phyloP scores from a whole-genome alignment of 352 stramenopile genomes.

The Aphanomyces invadans region DNA sequence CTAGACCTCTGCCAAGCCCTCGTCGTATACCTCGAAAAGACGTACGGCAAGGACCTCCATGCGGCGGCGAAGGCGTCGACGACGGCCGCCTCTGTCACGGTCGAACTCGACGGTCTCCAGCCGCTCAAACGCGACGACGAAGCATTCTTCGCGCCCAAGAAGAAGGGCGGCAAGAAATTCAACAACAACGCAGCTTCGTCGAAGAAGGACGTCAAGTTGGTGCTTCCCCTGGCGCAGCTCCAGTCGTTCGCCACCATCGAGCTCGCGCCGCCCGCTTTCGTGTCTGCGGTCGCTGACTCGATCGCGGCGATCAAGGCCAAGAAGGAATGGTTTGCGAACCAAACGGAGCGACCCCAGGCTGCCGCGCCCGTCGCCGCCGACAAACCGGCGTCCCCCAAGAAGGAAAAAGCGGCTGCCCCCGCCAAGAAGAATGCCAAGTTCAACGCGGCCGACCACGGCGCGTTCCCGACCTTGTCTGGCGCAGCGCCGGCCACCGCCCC shows the following conservation, averaged over 20 bases:
- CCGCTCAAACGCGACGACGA: slow-evolving; percentile 77
- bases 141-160: slow-evolving; percentile 61
- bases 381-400: slow-evolving; percentile 43
- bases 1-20: slow-evolving; percentile 94
- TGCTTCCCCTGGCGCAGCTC: slow-evolving; percentile 64
- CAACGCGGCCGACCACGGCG: slow-evolving; percentile 62
- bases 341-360: slow-evolving; percentile 44
- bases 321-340: slow-evolving; percentile 84
- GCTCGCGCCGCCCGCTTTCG: slow-evolving; percentile 82
- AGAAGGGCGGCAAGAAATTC: slow-evolving; percentile 65
- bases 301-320: slow-evolving; percentile 93
- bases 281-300: slow-evolving; percentile 73
- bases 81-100: slow-evolving; percentile 31
- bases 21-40: slow-evolving; percentile 88
- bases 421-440: slow-evolving; percentile 75
- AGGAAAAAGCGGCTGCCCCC: slow-evolving; percentile 30
- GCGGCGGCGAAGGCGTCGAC: slow-evolving; percentile 34
- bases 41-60: slow-evolving; percentile 83
- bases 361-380: slow-evolving; percentile 21
- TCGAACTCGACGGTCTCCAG: slow-evolving; percentile 91
- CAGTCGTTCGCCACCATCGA: slow-evolving; percentile 90
- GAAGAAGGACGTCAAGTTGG: slow-evolving; percentile 75
- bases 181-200: neutral
- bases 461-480: slow-evolving; percentile 72
- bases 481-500: slow-evolving; percentile 23